Base-by-base conservation (phyloP, 2,329 filamentous ascomycete species). In the Stenocarpella maydis region DNA sequence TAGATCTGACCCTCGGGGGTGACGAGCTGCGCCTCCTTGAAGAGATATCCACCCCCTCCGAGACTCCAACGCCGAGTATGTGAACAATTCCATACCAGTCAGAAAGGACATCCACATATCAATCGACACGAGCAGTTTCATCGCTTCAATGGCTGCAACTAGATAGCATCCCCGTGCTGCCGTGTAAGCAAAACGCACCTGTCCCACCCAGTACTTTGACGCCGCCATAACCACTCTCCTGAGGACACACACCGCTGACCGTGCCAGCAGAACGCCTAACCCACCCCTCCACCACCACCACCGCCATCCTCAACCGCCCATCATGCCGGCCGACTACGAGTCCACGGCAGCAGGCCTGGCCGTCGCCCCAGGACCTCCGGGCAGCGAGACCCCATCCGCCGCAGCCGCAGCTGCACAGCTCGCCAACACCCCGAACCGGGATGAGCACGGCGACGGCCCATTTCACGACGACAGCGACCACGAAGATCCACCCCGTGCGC, bases 281-380 rank as follows among this genome's bases (percentile, higher is more conserved):
- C 41, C 64, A 52, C 58, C 67, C 55, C 37, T 34, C n/a, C n/a
- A n/a, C n/a, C 58, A 43, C 58, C 31, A 34, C 31, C 31, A 37
- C 34, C 34, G 12, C 2, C 34, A 37, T 12, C 39, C 37, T 50
- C 7, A 10, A 53, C 28, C 21, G 21, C 55, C 43, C 68, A 79
- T 69, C 41, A 88, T 88, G 85, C 83, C 85, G 41, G 82, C 82
- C 74, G 83, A 87, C 79, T 85, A 85, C 77, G 77, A 78, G 54
- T 83, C 84, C 69, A 80, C 85, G 70, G 85, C 84, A 68, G 83
- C 82, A 74, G 84, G 82, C 54, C 83, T 86, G 45, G 81, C 84
- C 70, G 76, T 86, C 65, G 80, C 82, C 34, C 78, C 80, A 3
- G 34, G 34, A 12, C 75, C 75, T 43, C 74, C 77, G 41, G 68